These are phyloP conservation scores for Coniferiporia sulphurascens DNA, from an alignment of 1,284 basidiomycete species.

Conservation along the genomic window DNA sequence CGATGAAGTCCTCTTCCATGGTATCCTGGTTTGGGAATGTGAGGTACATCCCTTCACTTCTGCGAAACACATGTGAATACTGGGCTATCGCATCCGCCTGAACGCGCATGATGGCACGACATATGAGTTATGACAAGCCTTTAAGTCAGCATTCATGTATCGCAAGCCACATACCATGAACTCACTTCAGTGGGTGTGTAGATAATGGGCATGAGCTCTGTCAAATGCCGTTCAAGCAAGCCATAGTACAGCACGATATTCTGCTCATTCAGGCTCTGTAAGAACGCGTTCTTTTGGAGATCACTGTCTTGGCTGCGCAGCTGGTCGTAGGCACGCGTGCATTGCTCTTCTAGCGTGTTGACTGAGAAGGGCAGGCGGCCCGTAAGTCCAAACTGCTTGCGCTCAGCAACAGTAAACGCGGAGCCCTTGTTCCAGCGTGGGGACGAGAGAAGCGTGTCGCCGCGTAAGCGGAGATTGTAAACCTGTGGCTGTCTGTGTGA, in stretches of 20 bases:
- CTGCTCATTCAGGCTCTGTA: conserved; percentile 69
- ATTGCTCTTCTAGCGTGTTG: conserved; percentile 74
- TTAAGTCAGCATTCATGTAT: not conserved
- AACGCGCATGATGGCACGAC: not conserved
- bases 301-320: conserved; percentile 42
- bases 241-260: conserved; percentile 75
- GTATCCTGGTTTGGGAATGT: conserved; percentile 58
- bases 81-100: conserved; percentile 74
- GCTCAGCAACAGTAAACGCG: conserved; percentile 64
- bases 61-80: conserved; percentile 77
- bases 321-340: conserved; percentile 66
- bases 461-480: conserved; percentile 35
- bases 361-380: conserved; percentile 74
- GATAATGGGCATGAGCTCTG: conserved; percentile 72
- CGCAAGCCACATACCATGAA: not conserved
- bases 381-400: conserved; percentile 67
- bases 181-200: conserved; percentile 66
- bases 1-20: conserved; percentile 74
- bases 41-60: conserved; percentile 67
- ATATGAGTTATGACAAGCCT: not conserved
- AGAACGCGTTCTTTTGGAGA: conserved; percentile 65
- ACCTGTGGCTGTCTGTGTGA: not conserved
- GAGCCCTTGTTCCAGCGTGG: conserved; percentile 71
- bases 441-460: conserved; percentile 55
- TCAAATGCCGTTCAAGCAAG: conserved; percentile 55